Evolutionary conservation across 495 filamentous ascomycete species (phyloP).

Genomic region (Hamigera avellanea): DNA sequence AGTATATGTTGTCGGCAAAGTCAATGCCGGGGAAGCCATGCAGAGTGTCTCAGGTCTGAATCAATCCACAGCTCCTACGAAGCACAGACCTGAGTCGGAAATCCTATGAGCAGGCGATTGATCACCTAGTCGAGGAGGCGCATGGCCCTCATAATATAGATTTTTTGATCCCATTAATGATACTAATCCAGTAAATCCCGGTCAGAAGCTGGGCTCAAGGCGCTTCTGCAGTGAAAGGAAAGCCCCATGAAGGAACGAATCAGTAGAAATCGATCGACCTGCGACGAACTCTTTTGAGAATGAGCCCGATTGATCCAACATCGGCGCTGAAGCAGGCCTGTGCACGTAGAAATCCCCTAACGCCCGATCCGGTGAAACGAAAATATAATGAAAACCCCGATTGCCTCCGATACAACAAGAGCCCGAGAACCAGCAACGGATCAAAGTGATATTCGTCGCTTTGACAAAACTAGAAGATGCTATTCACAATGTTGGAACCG

Average conservation of each 20-base stretch:
- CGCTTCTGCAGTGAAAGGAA: background rate
- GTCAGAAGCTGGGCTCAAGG: background rate
- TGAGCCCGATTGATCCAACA: conserved; percentile 1
- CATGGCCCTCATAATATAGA: background rate
- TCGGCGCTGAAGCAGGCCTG: background rate
- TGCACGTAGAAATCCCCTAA: conserved; percentile 15
- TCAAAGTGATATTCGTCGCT: too few relatives aligned
- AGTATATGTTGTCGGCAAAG: too few relatives aligned
- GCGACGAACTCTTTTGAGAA: conserved; percentile 3
- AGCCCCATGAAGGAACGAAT: background rate
- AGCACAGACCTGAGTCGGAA: too few relatives aligned
- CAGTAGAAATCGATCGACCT: background rate
- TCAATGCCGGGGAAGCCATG: too few relatives aligned
- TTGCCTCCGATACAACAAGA: conserved; percentile 2
- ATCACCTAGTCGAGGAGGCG: too few relatives aligned
- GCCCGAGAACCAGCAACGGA: conserved; percentile 1
- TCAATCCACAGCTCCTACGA: too few relatives aligned
- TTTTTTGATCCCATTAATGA: background rate
- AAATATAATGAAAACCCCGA: conserved; percentile 5
- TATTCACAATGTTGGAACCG: conserved; percentile 83
- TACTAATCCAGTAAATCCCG: background rate
- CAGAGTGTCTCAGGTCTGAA: too few relatives aligned
- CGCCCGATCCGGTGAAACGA: conserved; percentile 19
- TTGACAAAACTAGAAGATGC: conserved; percentile 57
- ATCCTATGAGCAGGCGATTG: too few relatives aligned